Conservation (phyloP, 2,329 filamentous ascomycete genomes). For the Escovopsis sp. region DNA sequence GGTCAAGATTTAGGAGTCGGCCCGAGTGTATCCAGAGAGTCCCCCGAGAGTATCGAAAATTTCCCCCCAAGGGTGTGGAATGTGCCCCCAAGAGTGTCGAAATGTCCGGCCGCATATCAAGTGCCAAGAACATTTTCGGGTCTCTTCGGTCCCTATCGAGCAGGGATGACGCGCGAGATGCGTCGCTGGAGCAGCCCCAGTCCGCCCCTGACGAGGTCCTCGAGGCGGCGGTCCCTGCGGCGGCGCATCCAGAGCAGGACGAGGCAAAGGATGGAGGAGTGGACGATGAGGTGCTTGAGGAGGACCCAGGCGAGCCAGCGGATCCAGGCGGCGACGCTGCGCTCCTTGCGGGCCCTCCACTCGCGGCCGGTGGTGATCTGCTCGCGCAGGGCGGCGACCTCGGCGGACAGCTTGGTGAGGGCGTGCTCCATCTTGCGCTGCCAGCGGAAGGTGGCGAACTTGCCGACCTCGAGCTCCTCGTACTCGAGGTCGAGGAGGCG, state of each 20-base stretch:
- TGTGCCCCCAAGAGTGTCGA: no score
- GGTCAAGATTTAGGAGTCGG: no score
- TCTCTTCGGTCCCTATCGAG: no score
- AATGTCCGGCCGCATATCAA: no score
- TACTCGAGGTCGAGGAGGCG: constrained; percentile 30
- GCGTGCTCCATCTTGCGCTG: constrained; percentile 70
- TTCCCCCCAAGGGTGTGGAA: no score
- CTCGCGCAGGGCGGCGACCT: constrained; percentile 82
- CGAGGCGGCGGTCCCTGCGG: constrained; percentile 53
- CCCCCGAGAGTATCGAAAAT: no score
- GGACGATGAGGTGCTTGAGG: constrained; percentile 58
- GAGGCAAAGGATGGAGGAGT: constrained; percentile 49
- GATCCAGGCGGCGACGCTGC: constrained; percentile 53
- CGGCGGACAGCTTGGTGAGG: constrained; percentile 76
- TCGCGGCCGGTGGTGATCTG: constrained; percentile 69
- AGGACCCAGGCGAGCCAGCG: constrained; percentile 54
- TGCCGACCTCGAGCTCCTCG: constrained; percentile 22
- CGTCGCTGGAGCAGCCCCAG: constrained; percentile 44
- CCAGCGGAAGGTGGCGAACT: constrained; percentile 43
- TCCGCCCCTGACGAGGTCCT: constrained; percentile 56
- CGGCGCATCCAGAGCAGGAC: constrained; percentile 58
- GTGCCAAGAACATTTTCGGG: no score
- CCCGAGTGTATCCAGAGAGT: no score
- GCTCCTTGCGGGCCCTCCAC: constrained; percentile 49
- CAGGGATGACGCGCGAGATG: constrained; percentile 40